phyloP scores from a whole-genome alignment of 352 stramenopile genomes.

The Globisporangium barbulae region DNA sequence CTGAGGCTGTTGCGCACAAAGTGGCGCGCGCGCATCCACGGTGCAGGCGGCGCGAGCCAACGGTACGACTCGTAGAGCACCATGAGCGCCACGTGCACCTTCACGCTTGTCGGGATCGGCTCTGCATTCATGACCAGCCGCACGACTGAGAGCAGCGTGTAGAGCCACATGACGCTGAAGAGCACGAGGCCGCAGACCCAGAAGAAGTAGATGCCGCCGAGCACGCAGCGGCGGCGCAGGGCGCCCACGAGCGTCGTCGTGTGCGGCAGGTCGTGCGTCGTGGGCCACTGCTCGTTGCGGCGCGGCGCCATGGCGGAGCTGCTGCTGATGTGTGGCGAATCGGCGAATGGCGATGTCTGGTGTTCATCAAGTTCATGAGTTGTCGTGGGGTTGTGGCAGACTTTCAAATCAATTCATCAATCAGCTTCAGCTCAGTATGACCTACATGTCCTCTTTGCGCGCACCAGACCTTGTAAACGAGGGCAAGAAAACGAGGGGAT shows the following conservation, averaged over 20 bases:
- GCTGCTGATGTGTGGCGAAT: not conserved
- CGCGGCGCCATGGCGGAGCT: not conserved
- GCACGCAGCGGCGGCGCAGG: slow-evolving; percentile 28
- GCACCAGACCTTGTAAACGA: too few species aligned
- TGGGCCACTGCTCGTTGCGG: slow-evolving; percentile 5
- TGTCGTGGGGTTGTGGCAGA: too few species aligned
- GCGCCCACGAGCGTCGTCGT: slow-evolving; percentile 22
- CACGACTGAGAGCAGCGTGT: slow-evolving; percentile 22
- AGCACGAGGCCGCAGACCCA: slow-evolving; percentile 29
- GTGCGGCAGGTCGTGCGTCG: slow-evolving; percentile 1
- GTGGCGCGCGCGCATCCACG: slow-evolving; percentile 30
- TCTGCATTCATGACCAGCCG: slow-evolving; percentile 17
- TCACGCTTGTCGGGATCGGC: slow-evolving; percentile 16
- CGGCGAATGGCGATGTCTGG: not conserved
- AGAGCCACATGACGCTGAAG: slow-evolving; percentile 22
- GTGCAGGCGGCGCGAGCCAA: slow-evolving; percentile 19
- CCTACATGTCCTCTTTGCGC: too few species aligned
- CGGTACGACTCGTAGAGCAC: slow-evolving; percentile 49
- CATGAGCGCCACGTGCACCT: slow-evolving; percentile 31
- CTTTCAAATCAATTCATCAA: too few species aligned
- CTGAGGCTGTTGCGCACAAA: slow-evolving; percentile 23
- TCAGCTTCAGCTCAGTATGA: too few species aligned
- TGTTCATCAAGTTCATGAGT: too few species aligned
- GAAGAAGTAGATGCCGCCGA: slow-evolving; percentile 30
- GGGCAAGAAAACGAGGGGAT: too few species aligned